A percentile compares a stretch with the other conserved stretches of the same genome.
Conservation (phyloP, 495 filamentous ascomycete species). For the Hypoxylon fuscum region DNA sequence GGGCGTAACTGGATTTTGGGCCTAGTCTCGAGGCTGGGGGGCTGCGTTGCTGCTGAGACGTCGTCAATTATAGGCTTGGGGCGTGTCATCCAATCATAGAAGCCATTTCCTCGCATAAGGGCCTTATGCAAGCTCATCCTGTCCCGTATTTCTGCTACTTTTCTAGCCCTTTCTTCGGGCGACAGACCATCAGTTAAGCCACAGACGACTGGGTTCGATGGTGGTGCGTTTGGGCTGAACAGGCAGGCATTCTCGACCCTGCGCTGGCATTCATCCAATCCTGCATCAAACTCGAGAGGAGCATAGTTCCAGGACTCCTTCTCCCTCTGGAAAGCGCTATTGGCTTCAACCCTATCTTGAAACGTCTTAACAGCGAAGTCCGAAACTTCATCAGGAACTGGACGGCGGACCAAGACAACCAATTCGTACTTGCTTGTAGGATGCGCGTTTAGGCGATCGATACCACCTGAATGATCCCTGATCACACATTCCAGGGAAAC, state of each 20-base stretch:
- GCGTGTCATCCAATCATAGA: slow-evolving; percentile 4
- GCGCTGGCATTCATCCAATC: not conserved
- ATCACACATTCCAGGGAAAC: too few relatives aligned
- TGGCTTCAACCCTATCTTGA: not conserved
- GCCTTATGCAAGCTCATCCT: slow-evolving; percentile 10
- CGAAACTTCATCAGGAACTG: not conserved
- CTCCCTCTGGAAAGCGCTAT: not conserved
- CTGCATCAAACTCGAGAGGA: not conserved
- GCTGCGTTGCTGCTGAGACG: not conserved
- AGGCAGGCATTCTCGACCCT: not conserved
- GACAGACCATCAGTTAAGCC: not conserved
- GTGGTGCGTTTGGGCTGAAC: not conserved
- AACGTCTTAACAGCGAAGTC: not conserved
- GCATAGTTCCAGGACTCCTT: not conserved
- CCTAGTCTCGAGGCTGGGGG: not conserved
- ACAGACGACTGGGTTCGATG: not conserved
- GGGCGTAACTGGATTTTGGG: not conserved
- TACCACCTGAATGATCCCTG: not conserved
- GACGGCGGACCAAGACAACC: not conserved
- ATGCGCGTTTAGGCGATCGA: not conserved
- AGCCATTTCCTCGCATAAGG: slow-evolving; percentile 7
- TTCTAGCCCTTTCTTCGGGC: not conserved
- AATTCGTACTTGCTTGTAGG: not conserved
- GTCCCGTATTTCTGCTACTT: not conserved
- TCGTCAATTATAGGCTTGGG: not conserved